Percentiles rank a stretch among this genome's conserved stretches.
Conservation (phyloP, 2,329 filamentous ascomycete species). For the Phialophora expanda region DNA sequence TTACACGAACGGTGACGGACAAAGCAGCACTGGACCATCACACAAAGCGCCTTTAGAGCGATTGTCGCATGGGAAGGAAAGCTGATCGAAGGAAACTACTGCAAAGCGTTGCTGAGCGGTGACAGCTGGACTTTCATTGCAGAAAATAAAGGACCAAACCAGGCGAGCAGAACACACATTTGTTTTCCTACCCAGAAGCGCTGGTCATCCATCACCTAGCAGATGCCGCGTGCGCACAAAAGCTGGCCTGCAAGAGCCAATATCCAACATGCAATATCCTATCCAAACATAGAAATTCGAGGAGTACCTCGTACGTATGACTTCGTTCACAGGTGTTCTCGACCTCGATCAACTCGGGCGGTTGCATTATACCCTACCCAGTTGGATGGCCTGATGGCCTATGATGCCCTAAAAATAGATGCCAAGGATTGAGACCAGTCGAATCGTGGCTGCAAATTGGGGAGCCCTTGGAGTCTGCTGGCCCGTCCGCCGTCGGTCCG, state of each 20-base stretch:
- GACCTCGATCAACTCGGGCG: not conserved
- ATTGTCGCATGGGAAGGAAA: not conserved
- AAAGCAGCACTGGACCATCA: not conserved
- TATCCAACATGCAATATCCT: not conserved
- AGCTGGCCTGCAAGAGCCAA: constrained; percentile 7
- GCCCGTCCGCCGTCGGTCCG: not conserved
- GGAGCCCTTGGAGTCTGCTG: not conserved
- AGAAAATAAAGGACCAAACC: not conserved
- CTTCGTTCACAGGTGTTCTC: not conserved
- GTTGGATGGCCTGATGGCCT: not conserved
- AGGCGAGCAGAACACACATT: not conserved
- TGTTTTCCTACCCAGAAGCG: not conserved
- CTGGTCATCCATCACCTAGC: not conserved
- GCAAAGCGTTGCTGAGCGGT: not conserved
- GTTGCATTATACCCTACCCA: not conserved
- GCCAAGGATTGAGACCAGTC: not conserved
- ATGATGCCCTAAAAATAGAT: constrained; percentile 1
- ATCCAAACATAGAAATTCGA: constrained; percentile 1
- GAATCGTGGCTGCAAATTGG: not conserved
- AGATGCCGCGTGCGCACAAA: not conserved
- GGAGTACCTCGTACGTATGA: not conserved
- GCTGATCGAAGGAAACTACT: not conserved
- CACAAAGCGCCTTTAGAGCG: not conserved
- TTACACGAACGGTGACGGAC: not conserved
- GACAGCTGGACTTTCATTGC: not conserved